Conservation (phyloP, 2,329 filamentous ascomycete genomes). For the Hypoxylon rubiginosum region DNA sequence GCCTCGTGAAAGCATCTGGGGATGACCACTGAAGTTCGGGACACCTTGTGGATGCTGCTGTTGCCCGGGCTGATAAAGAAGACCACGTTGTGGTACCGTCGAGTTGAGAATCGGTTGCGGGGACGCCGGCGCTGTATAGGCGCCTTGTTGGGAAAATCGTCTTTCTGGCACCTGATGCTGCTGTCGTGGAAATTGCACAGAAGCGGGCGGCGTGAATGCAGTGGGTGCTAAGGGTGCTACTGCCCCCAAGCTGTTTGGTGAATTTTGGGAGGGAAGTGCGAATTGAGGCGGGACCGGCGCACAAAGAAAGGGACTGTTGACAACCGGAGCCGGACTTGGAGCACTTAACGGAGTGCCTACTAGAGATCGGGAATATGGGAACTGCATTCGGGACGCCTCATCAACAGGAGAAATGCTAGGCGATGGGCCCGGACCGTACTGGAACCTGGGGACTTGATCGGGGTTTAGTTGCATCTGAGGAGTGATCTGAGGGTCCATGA, state of each 20-base stretch:
- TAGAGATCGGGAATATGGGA: slow-evolving; percentile 30
- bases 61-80: background rate
- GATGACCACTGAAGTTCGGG: slow-evolving; percentile 11
- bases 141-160: slow-evolving; percentile 20
- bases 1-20: background rate
- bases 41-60: slow-evolving; percentile 8
- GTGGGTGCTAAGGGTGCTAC: slow-evolving; percentile 1
- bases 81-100: slow-evolving; percentile 1
- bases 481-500: slow-evolving; percentile 10
- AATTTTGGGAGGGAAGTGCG: slow-evolving; percentile 13
- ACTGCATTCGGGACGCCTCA: slow-evolving; percentile 17
- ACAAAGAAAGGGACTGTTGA: slow-evolving; percentile 10
- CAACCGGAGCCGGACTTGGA: slow-evolving; percentile 8
- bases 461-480: slow-evolving; percentile 1
- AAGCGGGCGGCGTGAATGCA: slow-evolving; percentile 17
- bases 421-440: background rate
- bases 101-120: slow-evolving; percentile 3
- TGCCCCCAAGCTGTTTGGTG: slow-evolving; percentile 11
- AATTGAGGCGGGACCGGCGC: slow-evolving; percentile 7
- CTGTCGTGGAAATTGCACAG: slow-evolving; percentile 15
- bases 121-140: background rate
- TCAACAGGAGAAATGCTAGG: slow-evolving; percentile 11
- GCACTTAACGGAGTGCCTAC: slow-evolving; percentile 19
- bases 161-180: slow-evolving; percentile 23
- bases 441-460: slow-evolving; percentile 18